A percentile compares a stretch with the other conserved stretches of the same genome.
phyloP scores from a whole-genome alignment of 441 rosid genomes.

The Corymbia citriodora region DNA sequence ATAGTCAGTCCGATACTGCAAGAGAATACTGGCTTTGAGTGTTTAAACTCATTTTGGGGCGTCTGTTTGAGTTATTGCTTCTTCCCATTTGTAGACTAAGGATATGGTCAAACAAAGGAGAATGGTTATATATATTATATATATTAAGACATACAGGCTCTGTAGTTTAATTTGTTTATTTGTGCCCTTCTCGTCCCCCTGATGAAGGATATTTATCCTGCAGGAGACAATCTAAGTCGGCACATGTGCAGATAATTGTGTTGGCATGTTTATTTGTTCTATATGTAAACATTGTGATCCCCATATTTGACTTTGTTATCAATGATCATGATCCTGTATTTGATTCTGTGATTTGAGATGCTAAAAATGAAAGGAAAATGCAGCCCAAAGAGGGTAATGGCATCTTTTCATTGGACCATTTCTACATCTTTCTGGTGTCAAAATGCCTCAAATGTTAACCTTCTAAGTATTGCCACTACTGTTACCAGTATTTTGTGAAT shows the following conservation, averaged over 20 bases:
- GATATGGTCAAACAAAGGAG: background rate
- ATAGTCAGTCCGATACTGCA: background rate
- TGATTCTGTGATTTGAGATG: background rate
- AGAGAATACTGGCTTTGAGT: background rate
- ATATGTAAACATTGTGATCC: background rate
- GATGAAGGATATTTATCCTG: background rate
- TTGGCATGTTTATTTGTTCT: background rate
- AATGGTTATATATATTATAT: background rate
- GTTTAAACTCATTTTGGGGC: background rate
- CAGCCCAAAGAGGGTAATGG: background rate
- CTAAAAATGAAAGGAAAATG: background rate
- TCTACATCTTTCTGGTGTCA: background rate
- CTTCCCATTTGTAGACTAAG: background rate
- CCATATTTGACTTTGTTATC: background rate
- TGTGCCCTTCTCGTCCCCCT: background rate
- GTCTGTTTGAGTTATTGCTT: background rate
- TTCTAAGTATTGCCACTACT: background rate
- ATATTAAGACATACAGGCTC: background rate
- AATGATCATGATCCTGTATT: too few relatives aligned
- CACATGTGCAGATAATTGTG: background rate
- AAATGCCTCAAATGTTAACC: background rate
- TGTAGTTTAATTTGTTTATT: background rate
- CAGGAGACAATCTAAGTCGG: background rate
- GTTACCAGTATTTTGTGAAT: background rate
- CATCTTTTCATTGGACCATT: background rate